phyloP scores from a whole-genome alignment of 345 rosid species.

The Ricinus communis region DNA sequence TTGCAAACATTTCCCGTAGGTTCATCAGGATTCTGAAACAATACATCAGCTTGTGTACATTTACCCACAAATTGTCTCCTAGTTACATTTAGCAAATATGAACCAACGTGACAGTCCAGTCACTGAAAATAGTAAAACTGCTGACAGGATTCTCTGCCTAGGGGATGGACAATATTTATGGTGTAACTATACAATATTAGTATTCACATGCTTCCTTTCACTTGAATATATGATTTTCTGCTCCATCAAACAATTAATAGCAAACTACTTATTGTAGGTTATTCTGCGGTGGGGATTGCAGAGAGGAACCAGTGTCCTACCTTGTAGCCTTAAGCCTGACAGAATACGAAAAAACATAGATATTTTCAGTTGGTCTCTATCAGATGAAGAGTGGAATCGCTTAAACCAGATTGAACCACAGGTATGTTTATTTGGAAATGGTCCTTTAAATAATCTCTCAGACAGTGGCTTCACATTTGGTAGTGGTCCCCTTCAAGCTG shows the following conservation, averaged over 20 bases:
- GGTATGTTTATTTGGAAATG: slow-evolving; percentile 55
- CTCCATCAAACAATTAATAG: slow-evolving; percentile 1
- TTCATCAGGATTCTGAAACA: no score
- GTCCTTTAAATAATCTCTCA: slow-evolving; percentile 35
- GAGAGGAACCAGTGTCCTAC: slow-evolving; percentile 60
- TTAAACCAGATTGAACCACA: slow-evolving; percentile 54
- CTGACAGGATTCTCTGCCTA: not conserved
- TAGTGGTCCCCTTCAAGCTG: slow-evolving; percentile 53
- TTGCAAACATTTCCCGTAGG: no score
- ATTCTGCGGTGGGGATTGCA: slow-evolving; percentile 64
- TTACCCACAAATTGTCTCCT: not conserved
- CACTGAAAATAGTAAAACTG: not conserved
- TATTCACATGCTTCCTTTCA: not conserved
- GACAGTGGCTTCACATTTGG: slow-evolving; percentile 42
- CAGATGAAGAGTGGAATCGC: slow-evolving; percentile 47
- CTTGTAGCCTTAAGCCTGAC: slow-evolving; percentile 55
- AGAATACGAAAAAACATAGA: slow-evolving; percentile 53
- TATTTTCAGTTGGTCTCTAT: slow-evolving; percentile 49
- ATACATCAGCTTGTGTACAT: no score
- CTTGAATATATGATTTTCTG: not conserved
- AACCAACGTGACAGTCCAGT: no score
- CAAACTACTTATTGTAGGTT: slow-evolving; percentile 30
- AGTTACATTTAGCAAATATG: not conserved
- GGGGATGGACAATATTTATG: not conserved
- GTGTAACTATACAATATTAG: not conserved